Evolutionary conservation across 495 filamentous ascomycete genomes (phyloP).

Genomic region (Achaetomiella virescens): DNA sequence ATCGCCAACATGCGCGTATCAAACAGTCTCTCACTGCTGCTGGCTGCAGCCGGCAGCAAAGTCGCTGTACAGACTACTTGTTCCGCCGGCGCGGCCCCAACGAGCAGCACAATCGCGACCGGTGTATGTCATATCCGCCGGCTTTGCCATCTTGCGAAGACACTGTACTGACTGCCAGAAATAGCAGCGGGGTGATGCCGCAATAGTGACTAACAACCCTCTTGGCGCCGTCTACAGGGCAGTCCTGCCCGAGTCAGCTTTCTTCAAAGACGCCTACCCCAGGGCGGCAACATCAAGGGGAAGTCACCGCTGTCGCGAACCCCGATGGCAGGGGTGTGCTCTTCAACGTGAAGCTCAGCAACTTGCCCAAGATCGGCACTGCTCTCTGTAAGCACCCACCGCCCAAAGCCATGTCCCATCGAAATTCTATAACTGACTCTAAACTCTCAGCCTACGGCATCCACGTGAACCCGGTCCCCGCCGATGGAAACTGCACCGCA

Average conservation of each 20-base stretch:
- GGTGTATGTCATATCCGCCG: conserved; percentile 11
- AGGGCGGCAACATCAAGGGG: conserved; percentile 58
- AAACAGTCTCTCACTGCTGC: conserved; percentile 20
- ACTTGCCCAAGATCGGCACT: conserved; percentile 58
- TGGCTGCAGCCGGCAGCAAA: conserved; percentile 19
- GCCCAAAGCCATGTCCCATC: not conserved
- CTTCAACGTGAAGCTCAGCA: conserved; percentile 55
- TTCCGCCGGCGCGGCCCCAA: conserved; percentile 1
- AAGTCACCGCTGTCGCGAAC: conserved; percentile 48
- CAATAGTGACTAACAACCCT: conserved; percentile 55
- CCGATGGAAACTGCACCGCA: conserved; percentile 70
- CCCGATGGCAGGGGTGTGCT: conserved; percentile 57
- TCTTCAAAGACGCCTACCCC: conserved; percentile 39
- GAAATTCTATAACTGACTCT: not conserved
- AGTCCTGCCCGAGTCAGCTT: conserved; percentile 48
- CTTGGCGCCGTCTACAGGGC: conserved; percentile 54
- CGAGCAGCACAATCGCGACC: conserved; percentile 10
- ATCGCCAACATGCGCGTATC: conserved; percentile 22
- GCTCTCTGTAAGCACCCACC: conserved; percentile 64
- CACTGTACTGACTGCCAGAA: conserved; percentile 2
- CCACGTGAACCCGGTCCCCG: conserved; percentile 66
- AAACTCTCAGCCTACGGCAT: conserved; percentile 66
- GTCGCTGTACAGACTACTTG: conserved; percentile 14
- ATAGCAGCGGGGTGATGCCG: conserved; percentile 48
- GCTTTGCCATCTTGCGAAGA: not conserved